Evolutionary conservation across 1,139 yeast genomes (phyloP).

Genomic region (Lodderomyces margitis): DNA sequence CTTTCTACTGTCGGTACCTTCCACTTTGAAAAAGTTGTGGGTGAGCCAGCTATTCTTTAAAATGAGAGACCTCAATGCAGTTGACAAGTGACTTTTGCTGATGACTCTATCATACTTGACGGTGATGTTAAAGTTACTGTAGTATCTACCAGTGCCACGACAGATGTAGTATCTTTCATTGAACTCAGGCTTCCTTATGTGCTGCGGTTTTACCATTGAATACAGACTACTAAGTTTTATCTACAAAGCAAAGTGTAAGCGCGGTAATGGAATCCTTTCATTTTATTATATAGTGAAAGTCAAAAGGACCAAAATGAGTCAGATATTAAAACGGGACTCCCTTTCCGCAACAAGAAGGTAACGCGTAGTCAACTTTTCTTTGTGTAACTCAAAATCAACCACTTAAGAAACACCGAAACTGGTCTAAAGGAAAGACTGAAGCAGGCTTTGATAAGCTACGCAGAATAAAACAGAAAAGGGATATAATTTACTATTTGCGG

Average conservation of each 20-base stretch:
- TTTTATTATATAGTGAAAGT: background rate
- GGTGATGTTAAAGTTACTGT: constrained; percentile 29
- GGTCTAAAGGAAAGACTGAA: no score
- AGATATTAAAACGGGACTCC: background rate
- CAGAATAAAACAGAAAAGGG: no score
- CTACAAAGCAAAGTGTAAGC: no score
- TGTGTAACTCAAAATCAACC: no score
- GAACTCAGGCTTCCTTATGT: constrained; percentile 15
- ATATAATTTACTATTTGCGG: no score
- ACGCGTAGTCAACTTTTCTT: no score
- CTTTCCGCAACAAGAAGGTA: background rate
- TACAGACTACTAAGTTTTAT: no score
- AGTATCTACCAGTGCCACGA: constrained; percentile 22
- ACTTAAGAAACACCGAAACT: no score
- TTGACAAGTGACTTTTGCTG: constrained; percentile 21
- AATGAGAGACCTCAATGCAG: constrained; percentile 25
- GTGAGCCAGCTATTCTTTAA: constrained; percentile 23
- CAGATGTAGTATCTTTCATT: constrained; percentile 29
- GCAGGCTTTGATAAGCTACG: no score
- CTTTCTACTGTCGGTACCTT: constrained; percentile 12
- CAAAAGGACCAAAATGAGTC: background rate
- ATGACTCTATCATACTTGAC: constrained; percentile 24
- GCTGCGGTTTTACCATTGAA: constrained; percentile 13
- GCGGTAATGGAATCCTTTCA: background rate
- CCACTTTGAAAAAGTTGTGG: constrained; percentile 19